A percentile compares a stretch with the other conserved stretches of the same genome.
Conservation (phyloP, 371 early-diverging fungal species). For the Entomophthora muscae region DNA sequence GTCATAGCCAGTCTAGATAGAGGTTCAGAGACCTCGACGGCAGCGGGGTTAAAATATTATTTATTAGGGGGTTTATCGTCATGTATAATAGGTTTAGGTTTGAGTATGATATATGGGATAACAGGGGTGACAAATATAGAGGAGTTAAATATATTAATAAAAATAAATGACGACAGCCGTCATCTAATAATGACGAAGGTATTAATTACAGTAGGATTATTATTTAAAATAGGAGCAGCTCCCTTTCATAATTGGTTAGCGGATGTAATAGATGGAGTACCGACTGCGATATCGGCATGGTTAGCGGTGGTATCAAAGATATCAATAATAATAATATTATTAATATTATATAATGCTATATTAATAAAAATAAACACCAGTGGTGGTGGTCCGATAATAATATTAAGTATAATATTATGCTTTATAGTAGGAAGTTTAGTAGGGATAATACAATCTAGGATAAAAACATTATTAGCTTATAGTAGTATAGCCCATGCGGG, state of each 20-base stretch:
- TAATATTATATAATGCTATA: conserved; percentile 9
- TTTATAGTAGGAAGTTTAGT: conserved; percentile 11
- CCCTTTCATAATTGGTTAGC: conserved; percentile 9
- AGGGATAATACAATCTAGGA: conserved; percentile 13
- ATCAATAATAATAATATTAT: conserved; percentile 11
- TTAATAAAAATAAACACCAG: conserved; percentile 10
- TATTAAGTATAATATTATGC: conserved; percentile 16
- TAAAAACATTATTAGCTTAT: conserved; percentile 29
- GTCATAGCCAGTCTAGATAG: conserved; percentile 30
- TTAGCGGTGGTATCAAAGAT: conserved; percentile 14
- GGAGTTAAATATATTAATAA: conserved; percentile 7
- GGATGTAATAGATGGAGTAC: conserved; percentile 12
- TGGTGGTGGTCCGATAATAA: no score
- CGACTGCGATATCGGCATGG: conserved; percentile 11
- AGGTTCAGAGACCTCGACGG: conserved; percentile 17
- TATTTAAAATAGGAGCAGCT: conserved; percentile 8
- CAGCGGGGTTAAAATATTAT: conserved; percentile 28
- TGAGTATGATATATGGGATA: conserved; percentile 17
- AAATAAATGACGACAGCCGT: neutral
- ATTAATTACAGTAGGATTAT: conserved; percentile 7
- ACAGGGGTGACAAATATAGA: conserved; percentile 21
- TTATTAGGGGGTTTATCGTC: conserved; percentile 15
- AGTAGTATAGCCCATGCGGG: conserved; percentile 21
- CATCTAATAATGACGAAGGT: neutral
- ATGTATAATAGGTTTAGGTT: conserved; percentile 19